A percentile compares a stretch with the other conserved stretches of the same genome.
Evolutionary conservation across 257 asterid genomes (phyloP).

Genomic region (Henckelia pumila): DNA sequence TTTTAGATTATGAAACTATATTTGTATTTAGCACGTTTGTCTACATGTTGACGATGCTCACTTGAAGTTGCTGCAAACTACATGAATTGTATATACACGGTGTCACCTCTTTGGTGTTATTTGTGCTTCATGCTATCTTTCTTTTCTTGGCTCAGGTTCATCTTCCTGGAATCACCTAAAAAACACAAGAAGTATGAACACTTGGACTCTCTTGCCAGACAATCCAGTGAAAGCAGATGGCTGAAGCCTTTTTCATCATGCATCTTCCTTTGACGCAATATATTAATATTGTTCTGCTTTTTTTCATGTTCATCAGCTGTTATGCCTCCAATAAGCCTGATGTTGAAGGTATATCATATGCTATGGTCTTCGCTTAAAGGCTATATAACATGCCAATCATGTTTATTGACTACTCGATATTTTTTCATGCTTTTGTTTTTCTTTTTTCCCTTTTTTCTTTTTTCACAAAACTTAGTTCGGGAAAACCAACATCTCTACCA

Average conservation of each 20-base stretch:
- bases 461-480: neutral
- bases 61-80: too few relatives aligned
- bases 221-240: constrained; percentile 29
- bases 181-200: constrained; percentile 16
- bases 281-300: constrained; percentile 36
- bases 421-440: neutral
- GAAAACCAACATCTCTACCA: neutral
- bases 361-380: neutral
- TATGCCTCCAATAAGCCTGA: constrained; percentile 48
- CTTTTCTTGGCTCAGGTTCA: constrained; percentile 12
- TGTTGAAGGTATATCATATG: constrained; percentile 51
- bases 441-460: too few relatives aligned
- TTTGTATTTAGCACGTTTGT: neutral
- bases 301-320: constrained; percentile 38
- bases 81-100: too few relatives aligned
- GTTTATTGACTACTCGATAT: neutral
- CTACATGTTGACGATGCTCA: too few relatives aligned
- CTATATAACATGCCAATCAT: neutral
- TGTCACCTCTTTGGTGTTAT: constrained; percentile 1
- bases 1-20: neutral
- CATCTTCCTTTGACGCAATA: constrained; percentile 27
- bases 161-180: constrained; percentile 16
- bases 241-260: constrained; percentile 16
- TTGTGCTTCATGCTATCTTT: neutral
- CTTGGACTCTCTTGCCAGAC: constrained; percentile 13